phyloP scores from a whole-genome alignment of 768 basidiomycete genomes.

The Tulasnella sp. region DNA sequence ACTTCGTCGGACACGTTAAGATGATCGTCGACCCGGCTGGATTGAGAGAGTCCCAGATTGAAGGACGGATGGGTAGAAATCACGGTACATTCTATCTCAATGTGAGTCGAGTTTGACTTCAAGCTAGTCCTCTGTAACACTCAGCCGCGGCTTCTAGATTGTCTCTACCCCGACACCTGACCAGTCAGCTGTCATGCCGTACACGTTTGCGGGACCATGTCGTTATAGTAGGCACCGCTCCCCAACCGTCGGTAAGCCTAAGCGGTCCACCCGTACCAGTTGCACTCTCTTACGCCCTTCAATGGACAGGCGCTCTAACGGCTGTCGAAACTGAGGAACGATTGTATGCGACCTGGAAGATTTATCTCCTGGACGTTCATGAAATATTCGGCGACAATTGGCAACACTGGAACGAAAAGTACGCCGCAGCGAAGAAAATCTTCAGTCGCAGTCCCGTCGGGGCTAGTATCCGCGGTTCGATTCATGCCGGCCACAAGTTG shows the following conservation, averaged over 20 bases:
- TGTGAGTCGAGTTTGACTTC: conserved; percentile 28
- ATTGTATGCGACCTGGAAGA: conserved; percentile 67
- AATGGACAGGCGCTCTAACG: conserved; percentile 21
- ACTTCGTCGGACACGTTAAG: conserved; percentile 42
- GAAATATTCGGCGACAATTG: conserved; percentile 45
- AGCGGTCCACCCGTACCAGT: conserved; percentile 36
- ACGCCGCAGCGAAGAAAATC: conserved; percentile 61
- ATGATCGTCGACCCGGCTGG: conserved; percentile 39
- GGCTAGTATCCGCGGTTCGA: conserved; percentile 51
- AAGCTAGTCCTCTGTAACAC: not conserved
- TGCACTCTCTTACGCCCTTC: conserved; percentile 31
- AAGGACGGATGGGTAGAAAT: conserved; percentile 34
- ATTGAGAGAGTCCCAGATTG: conserved; percentile 52
- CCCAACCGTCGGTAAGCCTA: conserved; percentile 53
- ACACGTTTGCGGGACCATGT: conserved; percentile 62
- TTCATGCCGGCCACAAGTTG: conserved; percentile 61
- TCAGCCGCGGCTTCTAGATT: not conserved
- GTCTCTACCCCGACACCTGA: not conserved
- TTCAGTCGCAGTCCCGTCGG: conserved; percentile 47
- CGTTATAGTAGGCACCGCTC: conserved; percentile 62
- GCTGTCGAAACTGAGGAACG: not conserved
- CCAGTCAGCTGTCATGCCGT: conserved; percentile 30
- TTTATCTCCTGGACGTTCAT: conserved; percentile 43
- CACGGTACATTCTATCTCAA: conserved; percentile 58
- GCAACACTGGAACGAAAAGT: conserved; percentile 56